Conservation (phyloP, 345 rosid genomes). For the Citrus trifoliata region DNA sequence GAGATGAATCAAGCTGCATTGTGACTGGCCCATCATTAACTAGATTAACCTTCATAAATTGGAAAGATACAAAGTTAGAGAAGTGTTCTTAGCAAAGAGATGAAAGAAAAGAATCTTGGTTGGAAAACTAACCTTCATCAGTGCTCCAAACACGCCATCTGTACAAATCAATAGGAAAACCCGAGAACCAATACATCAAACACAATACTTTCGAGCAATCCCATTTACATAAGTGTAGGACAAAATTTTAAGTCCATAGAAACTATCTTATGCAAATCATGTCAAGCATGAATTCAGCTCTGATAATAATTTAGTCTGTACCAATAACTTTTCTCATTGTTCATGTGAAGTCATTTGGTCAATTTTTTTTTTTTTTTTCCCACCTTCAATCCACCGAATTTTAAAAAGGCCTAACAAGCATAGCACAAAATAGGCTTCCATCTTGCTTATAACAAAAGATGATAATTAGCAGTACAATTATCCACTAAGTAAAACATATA, state of each 20-base stretch:
- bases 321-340: neutral
- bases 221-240: neutral
- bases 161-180: neutral
- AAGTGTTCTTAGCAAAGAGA: neutral
- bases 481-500: neutral
- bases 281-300: neutral
- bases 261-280: neutral
- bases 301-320: neutral
- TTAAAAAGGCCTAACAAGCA: neutral
- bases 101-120: neutral
- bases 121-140: conserved; percentile 65
- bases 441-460: neutral
- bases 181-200: neutral
- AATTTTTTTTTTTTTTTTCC: neutral
- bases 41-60: conserved; percentile 57
- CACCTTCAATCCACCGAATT: neutral
- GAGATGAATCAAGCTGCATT: conserved; percentile 77
- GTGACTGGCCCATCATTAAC: conserved; percentile 93
- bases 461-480: neutral
- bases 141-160: conserved; percentile 88
- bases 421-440: neutral
- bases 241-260: neutral
- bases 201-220: neutral
- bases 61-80: neutral
- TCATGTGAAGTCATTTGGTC: neutral